A percentile compares a stretch with the other conserved stretches of the same genome.
Conservation (phyloP, 1,139 yeast species). For the Taphrina communis region DNA sequence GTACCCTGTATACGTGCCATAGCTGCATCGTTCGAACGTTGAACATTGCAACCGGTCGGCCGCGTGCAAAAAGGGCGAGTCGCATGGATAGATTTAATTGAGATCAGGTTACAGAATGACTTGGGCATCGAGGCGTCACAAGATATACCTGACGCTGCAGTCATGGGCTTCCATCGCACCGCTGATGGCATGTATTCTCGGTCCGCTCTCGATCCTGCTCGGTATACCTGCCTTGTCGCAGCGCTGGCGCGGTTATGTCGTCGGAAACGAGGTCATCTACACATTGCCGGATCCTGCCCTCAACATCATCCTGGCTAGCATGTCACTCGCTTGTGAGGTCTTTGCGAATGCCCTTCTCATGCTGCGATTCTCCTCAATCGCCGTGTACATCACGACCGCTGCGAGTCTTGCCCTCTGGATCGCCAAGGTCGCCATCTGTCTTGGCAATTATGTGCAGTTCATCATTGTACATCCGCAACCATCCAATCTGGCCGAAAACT, state of each 20-base stretch:
- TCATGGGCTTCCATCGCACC: constrained; percentile 29
- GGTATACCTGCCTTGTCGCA: constrained; percentile 27
- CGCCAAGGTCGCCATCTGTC: constrained; percentile 25
- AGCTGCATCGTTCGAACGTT: too few species aligned
- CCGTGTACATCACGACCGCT: constrained; percentile 10
- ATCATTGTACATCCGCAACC: constrained; percentile 26
- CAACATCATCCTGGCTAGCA: constrained; percentile 21
- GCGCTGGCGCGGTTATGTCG: constrained; percentile 32
- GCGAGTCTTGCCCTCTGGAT: constrained; percentile 15
- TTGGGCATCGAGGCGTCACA: constrained; percentile 13
- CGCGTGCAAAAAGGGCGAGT: too few species aligned
- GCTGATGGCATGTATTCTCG: constrained; percentile 23
- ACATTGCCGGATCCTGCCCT: constrained; percentile 24
- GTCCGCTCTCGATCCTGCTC: constrained; percentile 25
- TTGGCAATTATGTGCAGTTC: constrained; percentile 23
- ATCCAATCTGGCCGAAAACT: neutral
- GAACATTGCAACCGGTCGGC: too few species aligned
- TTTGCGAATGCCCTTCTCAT: constrained; percentile 15
- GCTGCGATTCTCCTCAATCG: constrained; percentile 24
- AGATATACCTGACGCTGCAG: constrained; percentile 25
- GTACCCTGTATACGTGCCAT: neutral
- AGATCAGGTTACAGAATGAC: neutral
- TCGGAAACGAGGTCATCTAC: constrained; percentile 10
- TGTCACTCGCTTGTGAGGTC: constrained; percentile 26
- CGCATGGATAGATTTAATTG: neutral